Evolutionary conservation across 2,329 filamentous ascomycete species (phyloP), one percentile per base, ranked within the genome.

Genomic region (Fusarium mexicanum): DNA sequence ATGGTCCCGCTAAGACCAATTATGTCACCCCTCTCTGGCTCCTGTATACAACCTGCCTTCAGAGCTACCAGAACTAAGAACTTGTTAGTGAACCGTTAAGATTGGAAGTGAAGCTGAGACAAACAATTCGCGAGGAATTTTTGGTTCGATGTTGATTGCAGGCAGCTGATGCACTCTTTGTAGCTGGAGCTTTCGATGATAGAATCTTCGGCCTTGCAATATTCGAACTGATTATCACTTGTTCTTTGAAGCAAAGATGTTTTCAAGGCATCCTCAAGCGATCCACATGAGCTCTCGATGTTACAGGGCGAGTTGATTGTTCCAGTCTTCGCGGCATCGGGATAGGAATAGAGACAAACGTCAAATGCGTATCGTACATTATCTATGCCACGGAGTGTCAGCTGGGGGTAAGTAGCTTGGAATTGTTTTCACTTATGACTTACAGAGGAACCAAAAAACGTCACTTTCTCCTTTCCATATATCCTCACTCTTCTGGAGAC

Each of bases 331-430:
- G 81, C 82, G 4, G 81, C 82, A 4, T 81, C 75, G 29, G 78
- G 79, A n/a, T 74, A 70, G 8, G 76, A 76, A 43, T 81, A 89
- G 3, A 89, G 78, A 59, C 87, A 89, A 1, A 84, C 83, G 37
- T 85, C 83, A 8, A 88, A 78, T 0, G 86, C 78, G 53, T 86
- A 89, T 43, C 87, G 82, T 1, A 88, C 41, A 51, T 89, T 89
- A 18, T 40, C 38, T 40, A 33, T 33, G 31, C 26, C 26, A 26
- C 26, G 26, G 26, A 26, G 26, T 26, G 26, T 26, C 26, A 26
- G 26, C 26, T 26, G 26, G 26, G 26, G 26, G 26, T 26, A 26
- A 26, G 26, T 26, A 26, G 26, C 26, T 26, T 26, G 26, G 26
- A 26, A 26, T 26, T 26, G 26, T 26, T 26, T 26, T 26, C 26